These are phyloP conservation scores for Fomitopsis pulvina DNA, from an alignment of 768 basidiomycete genomes.

Conservation along the genomic window DNA sequence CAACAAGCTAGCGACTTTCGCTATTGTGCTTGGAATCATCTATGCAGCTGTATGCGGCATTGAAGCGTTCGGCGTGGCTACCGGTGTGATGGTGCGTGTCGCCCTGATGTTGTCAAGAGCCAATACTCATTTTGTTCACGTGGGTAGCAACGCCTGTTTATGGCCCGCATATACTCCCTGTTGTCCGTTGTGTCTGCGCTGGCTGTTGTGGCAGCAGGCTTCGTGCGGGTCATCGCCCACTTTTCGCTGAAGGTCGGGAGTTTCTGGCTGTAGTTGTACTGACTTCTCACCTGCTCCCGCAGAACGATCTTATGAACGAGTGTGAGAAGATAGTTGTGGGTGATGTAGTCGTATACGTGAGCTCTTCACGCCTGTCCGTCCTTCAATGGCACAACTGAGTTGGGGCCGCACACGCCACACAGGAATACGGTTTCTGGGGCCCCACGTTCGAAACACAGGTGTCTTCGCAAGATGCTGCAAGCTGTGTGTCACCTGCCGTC, in stretches of 20 bases:
- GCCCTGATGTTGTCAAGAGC: neutral
- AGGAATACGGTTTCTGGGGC: conserved; percentile 26
- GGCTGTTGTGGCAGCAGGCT: conserved; percentile 41
- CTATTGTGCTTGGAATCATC: conserved; percentile 53
- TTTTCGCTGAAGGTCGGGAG: conserved; percentile 56
- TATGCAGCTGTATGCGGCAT: conserved; percentile 46
- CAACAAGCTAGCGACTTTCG: conserved; percentile 43
- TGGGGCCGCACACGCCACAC: conserved; percentile 4
- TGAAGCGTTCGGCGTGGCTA: conserved; percentile 48
- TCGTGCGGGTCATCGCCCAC: conserved; percentile 56
- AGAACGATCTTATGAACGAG: conserved; percentile 54
- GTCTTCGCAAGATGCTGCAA: conserved; percentile 30
- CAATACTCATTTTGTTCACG: neutral
- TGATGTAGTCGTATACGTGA: conserved; percentile 26
- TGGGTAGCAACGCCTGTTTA: conserved; percentile 40
- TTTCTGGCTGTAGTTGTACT: neutral
- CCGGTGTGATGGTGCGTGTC: conserved; percentile 42
- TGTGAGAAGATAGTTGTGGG: conserved; percentile 40
- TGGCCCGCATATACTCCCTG: conserved; percentile 53
- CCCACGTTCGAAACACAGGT: conserved; percentile 17
- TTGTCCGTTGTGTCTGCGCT: conserved; percentile 41
- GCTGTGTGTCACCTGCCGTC: conserved; percentile 33
- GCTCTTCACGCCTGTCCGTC: conserved; percentile 10
- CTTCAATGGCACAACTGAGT: neutral
- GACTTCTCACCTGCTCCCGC: conserved; percentile 1